phyloP scores from a whole-genome alignment of 2,329 filamentous ascomycete species.

The Penicillium nordicum region DNA sequence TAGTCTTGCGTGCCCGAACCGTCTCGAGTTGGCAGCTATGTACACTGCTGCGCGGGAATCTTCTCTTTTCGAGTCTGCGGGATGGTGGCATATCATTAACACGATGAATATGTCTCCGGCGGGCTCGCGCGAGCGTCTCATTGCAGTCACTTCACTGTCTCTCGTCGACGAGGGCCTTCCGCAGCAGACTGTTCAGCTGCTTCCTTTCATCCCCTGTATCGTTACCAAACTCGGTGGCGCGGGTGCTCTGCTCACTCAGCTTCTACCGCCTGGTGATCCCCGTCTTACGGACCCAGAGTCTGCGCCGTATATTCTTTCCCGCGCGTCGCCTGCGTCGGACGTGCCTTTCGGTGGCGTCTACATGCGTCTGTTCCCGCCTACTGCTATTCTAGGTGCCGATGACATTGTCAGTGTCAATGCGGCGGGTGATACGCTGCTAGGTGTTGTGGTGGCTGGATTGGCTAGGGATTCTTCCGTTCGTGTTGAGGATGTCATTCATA shows the following conservation, averaged over 20 bases:
- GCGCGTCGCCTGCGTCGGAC: slow-evolving; percentile 52
- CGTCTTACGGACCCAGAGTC: slow-evolving; percentile 61
- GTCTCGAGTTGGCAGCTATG: slow-evolving; percentile 76
- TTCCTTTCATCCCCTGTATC: slow-evolving; percentile 83
- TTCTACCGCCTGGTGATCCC: slow-evolving; percentile 66
- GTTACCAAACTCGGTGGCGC: slow-evolving; percentile 75
- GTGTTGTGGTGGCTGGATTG: slow-evolving; percentile 76
- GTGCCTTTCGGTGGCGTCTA: slow-evolving; percentile 75
- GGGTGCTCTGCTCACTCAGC: slow-evolving; percentile 71
- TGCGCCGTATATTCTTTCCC: slow-evolving; percentile 68
- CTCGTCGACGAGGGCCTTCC: slow-evolving; percentile 79
- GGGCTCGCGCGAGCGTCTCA: slow-evolving; percentile 67
- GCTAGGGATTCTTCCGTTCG: slow-evolving; percentile 47
- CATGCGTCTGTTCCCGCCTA: slow-evolving; percentile 70
- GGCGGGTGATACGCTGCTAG: slow-evolving; percentile 88
- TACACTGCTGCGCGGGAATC: slow-evolving; percentile 64
- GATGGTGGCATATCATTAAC: slow-evolving; percentile 80
- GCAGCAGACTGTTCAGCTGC: slow-evolving; percentile 75
- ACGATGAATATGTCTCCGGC: slow-evolving; percentile 67
- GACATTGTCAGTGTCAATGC: slow-evolving; percentile 89
- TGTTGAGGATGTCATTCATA: slow-evolving; percentile 63
- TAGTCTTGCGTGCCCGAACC: slow-evolving; percentile 77
- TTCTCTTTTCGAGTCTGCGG: slow-evolving; percentile 64
- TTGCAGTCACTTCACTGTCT: slow-evolving; percentile 60
- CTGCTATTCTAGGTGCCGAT: slow-evolving; percentile 56